Evolutionary conservation across 371 early-diverging fungal species (phyloP).

Genomic region (Batrachochytrium dendrobatidis): DNA sequence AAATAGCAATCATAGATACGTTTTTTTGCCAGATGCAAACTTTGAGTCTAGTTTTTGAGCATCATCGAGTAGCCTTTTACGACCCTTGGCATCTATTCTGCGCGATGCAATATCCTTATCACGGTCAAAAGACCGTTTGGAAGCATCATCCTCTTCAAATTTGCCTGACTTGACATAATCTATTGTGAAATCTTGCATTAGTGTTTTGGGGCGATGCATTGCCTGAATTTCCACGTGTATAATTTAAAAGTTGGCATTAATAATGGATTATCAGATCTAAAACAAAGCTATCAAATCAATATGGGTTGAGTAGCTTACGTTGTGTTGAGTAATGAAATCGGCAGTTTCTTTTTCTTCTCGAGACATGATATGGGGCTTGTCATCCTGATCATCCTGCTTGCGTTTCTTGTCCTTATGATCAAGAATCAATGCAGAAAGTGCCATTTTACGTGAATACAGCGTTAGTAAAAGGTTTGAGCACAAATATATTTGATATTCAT

Average conservation of each 20-base stretch:
- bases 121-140: slow-evolving; percentile 21
- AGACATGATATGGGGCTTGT: neutral
- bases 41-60: slow-evolving; percentile 14
- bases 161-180: slow-evolving; percentile 9
- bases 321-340: slow-evolving; percentile 4
- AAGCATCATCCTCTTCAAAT: slow-evolving; percentile 21
- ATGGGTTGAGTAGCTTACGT: neutral
- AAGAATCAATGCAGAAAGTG: no score
- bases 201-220: slow-evolving; percentile 17
- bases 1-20: slow-evolving; percentile 4
- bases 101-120: slow-evolving; percentile 23
- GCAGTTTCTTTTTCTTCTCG: slow-evolving; percentile 1
- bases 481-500: neutral
- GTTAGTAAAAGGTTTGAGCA: neutral
- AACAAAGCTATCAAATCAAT: neutral
- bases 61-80: slow-evolving; percentile 18
- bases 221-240: slow-evolving; percentile 1
- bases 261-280: neutral
- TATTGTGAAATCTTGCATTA: slow-evolving; percentile 17
- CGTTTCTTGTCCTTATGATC: neutral
- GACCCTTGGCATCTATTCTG: slow-evolving; percentile 15
- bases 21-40: slow-evolving; percentile 17
- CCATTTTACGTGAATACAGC: no score
- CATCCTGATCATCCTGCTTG: neutral
- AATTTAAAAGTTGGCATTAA: no score